Evolutionary conservation across 1,284 basidiomycete species (phyloP).

Genomic region (Veloboletus limbatus): DNA sequence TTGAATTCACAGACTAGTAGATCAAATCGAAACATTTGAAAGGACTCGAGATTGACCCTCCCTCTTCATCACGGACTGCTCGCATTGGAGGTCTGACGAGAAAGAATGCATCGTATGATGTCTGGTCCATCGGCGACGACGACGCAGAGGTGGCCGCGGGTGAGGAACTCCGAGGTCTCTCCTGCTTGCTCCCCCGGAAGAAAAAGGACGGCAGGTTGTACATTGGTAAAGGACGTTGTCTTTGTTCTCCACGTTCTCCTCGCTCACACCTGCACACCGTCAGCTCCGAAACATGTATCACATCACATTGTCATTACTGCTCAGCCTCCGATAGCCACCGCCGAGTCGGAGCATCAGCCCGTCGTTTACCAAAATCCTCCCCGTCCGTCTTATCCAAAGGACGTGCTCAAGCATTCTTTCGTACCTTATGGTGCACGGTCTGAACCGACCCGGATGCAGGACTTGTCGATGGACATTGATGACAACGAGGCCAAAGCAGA

Average conservation of each 20-base stretch:
- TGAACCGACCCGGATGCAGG: conserved; percentile 10
- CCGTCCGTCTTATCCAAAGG: conserved; percentile 55
- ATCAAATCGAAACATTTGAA: conserved; percentile 63
- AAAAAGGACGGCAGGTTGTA: conserved; percentile 58
- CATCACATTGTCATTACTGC: conserved; percentile 57
- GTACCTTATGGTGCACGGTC: conserved; percentile 57
- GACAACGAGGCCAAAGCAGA: conserved; percentile 12
- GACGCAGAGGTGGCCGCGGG: conserved; percentile 44
- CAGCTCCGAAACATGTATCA: conserved; percentile 58
- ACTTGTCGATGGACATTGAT: conserved; percentile 21
- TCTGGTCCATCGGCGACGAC: conserved; percentile 58
- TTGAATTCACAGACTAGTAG: conserved; percentile 33
- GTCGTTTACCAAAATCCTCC: conserved; percentile 48
- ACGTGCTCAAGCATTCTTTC: conserved; percentile 62
- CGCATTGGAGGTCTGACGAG: conserved; percentile 47
- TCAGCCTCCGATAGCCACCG: conserved; percentile 41
- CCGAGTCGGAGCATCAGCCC: conserved; percentile 24
- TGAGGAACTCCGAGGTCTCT: conserved; percentile 59
- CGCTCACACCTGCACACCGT: not conserved
- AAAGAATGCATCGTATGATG: conserved; percentile 56
- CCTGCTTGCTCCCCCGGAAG: conserved; percentile 62
- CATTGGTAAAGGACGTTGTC: conserved; percentile 41
- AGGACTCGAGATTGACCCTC: conserved; percentile 44
- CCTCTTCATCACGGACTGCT: conserved; percentile 37
- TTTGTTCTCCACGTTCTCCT: not conserved